A percentile compares a stretch with the other conserved stretches of the same genome.
These are phyloP conservation scores for Didymella segeticola DNA, from an alignment of 2,329 filamentous ascomycete genomes.

Conservation along the genomic window DNA sequence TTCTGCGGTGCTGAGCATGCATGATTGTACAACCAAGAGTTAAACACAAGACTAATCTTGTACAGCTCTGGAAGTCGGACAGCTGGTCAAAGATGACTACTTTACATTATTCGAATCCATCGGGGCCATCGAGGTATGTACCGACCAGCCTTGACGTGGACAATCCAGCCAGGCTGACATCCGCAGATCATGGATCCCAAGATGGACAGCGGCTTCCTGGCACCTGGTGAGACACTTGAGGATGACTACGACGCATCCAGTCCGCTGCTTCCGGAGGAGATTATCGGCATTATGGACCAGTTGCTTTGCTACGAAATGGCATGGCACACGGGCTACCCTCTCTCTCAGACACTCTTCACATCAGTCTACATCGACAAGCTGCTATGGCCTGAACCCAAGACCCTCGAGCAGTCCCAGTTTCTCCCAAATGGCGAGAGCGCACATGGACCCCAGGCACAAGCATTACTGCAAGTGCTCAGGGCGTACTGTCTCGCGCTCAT, in stretches of 20 bases:
- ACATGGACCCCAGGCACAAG: slow-evolving; percentile 22
- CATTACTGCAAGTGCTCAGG: slow-evolving; percentile 65
- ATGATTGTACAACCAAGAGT: not conserved
- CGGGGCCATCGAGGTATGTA: slow-evolving; percentile 73
- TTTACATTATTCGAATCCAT: slow-evolving; percentile 97
- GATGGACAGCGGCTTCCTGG: slow-evolving; percentile 93
- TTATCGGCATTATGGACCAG: slow-evolving; percentile 93
- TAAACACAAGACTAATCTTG: slow-evolving; percentile 21
- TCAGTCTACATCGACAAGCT: slow-evolving; percentile 89
- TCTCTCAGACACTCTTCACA: slow-evolving; percentile 93
- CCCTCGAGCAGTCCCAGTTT: slow-evolving; percentile 67
- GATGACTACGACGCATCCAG: slow-evolving; percentile 78
- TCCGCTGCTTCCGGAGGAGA: slow-evolving; percentile 74
- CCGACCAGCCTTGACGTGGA: not conserved
- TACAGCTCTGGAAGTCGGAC: slow-evolving; percentile 75
- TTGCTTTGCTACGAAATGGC: slow-evolving; percentile 93
- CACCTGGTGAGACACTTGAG: slow-evolving; percentile 80
- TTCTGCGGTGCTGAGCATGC: not conserved
- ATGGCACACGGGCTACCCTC: slow-evolving; percentile 94
- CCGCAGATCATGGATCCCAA: slow-evolving; percentile 95
- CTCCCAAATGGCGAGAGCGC: slow-evolving; percentile 54
- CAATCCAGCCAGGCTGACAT: slow-evolving; percentile 1
- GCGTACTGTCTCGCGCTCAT: slow-evolving; percentile 86
- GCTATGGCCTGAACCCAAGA: slow-evolving; percentile 71
- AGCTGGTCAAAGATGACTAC: slow-evolving; percentile 90